Evolutionary conservation across 106 monocot genomes (phyloP).

Genomic region (Phalaenopsis equestris): DNA sequence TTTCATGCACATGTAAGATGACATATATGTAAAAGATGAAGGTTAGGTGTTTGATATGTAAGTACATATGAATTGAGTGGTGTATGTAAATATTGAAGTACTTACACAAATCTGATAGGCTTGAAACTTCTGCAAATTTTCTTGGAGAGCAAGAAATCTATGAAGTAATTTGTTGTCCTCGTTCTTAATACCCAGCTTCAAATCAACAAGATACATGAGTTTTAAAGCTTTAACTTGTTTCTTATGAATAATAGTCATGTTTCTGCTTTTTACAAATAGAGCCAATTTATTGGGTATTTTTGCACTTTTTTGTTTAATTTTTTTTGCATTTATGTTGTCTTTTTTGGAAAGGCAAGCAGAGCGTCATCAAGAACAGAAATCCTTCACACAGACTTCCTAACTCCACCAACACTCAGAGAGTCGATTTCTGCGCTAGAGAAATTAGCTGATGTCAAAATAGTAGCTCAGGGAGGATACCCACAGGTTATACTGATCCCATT

Average conservation of each 20-base stretch:
- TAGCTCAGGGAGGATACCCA: slow-evolving; percentile 88
- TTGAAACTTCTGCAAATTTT: too few relatives aligned
- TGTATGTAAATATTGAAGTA: too few relatives aligned
- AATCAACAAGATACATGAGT: neutral
- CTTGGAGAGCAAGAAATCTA: too few relatives aligned
- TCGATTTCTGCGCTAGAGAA: slow-evolving; percentile 60
- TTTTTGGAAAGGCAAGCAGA: slow-evolving; percentile 45
- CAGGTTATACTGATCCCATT: slow-evolving; percentile 23
- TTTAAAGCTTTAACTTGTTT: neutral
- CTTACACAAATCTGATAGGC: too few relatives aligned
- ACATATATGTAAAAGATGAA: too few relatives aligned
- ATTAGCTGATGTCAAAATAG: slow-evolving; percentile 53
- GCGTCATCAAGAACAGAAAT: slow-evolving; percentile 72
- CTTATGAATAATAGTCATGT: neutral
- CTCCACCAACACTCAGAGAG: slow-evolving; percentile 70
- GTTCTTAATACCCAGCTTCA: too few relatives aligned
- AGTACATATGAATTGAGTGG: too few relatives aligned
- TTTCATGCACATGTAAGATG: too few relatives aligned
- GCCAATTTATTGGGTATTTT: neutral
- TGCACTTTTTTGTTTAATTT: neutral
- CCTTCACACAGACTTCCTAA: slow-evolving; percentile 81
- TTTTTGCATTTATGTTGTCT: too few relatives aligned
- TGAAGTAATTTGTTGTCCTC: too few relatives aligned
- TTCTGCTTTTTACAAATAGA: neutral
- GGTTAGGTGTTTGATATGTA: too few relatives aligned